phyloP scores from a whole-genome alignment of 1,284 basidiomycete species.

The Paramarasmius palmivorus region DNA sequence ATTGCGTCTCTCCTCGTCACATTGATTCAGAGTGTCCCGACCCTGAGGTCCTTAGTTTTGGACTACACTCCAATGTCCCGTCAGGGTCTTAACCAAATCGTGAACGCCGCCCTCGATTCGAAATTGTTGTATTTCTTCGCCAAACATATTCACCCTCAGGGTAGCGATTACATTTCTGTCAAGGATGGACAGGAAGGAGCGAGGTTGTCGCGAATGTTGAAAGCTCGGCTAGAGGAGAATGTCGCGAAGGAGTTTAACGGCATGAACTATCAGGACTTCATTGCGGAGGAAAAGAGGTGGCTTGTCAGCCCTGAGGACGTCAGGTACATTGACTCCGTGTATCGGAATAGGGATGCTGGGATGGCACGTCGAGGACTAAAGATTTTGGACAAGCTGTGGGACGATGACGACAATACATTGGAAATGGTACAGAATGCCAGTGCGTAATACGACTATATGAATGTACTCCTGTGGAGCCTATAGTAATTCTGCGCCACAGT shows the following conservation, averaged over 20 bases:
- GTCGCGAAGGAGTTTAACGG: conserved; percentile 9
- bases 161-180: conserved; percentile 3
- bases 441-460: neutral
- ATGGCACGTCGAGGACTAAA: conserved; percentile 12
- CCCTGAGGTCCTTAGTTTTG: conserved; percentile 9
- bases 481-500: too few species aligned
- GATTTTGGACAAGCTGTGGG: conserved; percentile 21
- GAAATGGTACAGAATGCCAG: conserved; percentile 13
- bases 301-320: conserved; percentile 18
- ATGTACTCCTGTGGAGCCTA: too few species aligned
- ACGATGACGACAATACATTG: conserved; percentile 47
- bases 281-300: conserved; percentile 10
- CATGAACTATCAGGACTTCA: conserved; percentile 4
- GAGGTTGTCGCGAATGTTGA: neutral
- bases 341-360: conserved; percentile 18
- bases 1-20: neutral
- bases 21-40: conserved; percentile 1
- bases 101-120: neutral
- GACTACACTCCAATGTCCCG: conserved; percentile 9
- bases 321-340: conserved; percentile 21
- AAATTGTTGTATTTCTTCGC: conserved; percentile 3
- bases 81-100: conserved; percentile 1
- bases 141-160: conserved; percentile 3
- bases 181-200: conserved; percentile 4
- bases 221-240: conserved; percentile 3